Evolutionary conservation across 768 basidiomycete genomes (phyloP), one percentile per base, ranked within the genome.

Genomic region (Rhodotorula babjevae): DNA sequence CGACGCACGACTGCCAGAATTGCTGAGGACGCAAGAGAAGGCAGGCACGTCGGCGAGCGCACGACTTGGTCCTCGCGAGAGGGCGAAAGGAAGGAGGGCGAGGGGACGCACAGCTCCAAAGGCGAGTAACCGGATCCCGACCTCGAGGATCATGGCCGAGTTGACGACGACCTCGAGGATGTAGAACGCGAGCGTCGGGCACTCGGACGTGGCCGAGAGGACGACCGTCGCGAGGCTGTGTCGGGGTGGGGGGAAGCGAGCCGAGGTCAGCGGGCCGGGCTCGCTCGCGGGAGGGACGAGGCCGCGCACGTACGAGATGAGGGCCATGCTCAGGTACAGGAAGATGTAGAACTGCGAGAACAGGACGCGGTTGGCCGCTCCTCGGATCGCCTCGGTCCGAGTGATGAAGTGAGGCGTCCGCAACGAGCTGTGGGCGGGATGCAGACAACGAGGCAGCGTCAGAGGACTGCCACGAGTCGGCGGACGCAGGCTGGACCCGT

Each of bases 121-220:
- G 3, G 96, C 96, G 69, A 97, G 84, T 80, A 97, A 89, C 53
- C 96, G 87, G 70, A 95, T 90, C n/a, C 94, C 87, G 58, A 95
- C 81, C 82, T 96, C 93, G 77, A 96, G 84, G 42, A 94, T 82
- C n/a, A n/a, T n/a, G n/a, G n/a, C n/a, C n/a, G n/a, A n/a, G n/a
- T n/a, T n/a, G n/a, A n/a, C n/a, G n/a, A 95, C 87, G 58, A 95
- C 81, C 82, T 96, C 93, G 77, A 96, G 84, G 42, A 94, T 82
- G 81, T 92, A 96, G 82, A 96, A 96, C 9, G 90, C 83, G n/a
- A 89, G 77, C 10, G 89, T 90, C 12, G 93, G 93, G 78, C 93
- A 96, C 40, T 89, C 92, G 76, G 90, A 88, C 57, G 86, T 85
- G 67, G 94, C 81, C 80, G 90, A 92, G 61, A 96, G 84, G 46